phyloP scores from a whole-genome alignment of 495 filamentous ascomycete genomes.

The Xylaria intraflava region DNA sequence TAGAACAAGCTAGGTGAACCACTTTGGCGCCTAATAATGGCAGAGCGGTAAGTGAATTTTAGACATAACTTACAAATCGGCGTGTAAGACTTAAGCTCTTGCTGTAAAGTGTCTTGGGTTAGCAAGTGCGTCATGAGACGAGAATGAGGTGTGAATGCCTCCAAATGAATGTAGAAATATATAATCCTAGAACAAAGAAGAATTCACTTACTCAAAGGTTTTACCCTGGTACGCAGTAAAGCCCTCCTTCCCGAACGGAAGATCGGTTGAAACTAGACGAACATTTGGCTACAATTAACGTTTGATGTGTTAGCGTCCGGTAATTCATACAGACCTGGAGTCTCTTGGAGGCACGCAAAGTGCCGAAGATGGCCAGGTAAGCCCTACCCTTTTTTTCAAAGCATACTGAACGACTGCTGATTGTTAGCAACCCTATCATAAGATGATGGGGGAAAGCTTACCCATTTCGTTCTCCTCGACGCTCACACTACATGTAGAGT shows the following conservation, averaged over 20 bases:
- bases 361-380: not conserved
- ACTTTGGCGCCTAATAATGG: not conserved
- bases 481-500: slow-evolving; percentile 81
- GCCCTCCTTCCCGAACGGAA: slow-evolving; percentile 88
- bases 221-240: slow-evolving; percentile 85
- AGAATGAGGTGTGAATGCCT: not conserved
- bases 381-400: slow-evolving; percentile 58
- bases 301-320: not conserved
- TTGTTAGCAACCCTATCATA: not conserved
- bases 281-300: slow-evolving; percentile 59
- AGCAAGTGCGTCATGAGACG: not conserved
- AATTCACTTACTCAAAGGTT: slow-evolving; percentile 49
- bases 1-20: not conserved
- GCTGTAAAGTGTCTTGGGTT: not conserved
- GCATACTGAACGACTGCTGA: slow-evolving; percentile 81
- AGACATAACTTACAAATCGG: slow-evolving; percentile 46
- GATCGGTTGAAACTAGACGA: slow-evolving; percentile 82
- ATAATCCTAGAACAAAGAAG: not conserved
- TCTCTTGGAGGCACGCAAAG: not conserved
- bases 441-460: not conserved
- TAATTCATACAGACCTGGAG: not conserved
- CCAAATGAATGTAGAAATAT: not conserved
- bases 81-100: slow-evolving; percentile 66
- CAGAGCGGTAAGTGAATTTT: not conserved
- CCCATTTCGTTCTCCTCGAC: slow-evolving; percentile 79